Conservation (phyloP, 257 asterid genomes). For the Lycium ferocissimum region DNA sequence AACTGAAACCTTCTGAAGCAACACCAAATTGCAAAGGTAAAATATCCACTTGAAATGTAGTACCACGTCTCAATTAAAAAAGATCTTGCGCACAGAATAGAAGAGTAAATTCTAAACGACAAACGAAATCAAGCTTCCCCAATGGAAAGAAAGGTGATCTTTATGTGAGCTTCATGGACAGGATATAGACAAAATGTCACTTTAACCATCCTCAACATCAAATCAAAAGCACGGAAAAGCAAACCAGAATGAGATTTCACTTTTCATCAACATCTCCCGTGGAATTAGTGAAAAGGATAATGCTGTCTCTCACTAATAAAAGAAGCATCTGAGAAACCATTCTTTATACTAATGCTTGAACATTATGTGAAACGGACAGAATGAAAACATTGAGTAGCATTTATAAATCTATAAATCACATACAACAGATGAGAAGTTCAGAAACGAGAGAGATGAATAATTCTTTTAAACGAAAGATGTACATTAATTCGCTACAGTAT, state of each 20-base stretch:
- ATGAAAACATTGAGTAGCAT: neutral
- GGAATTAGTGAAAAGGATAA: conserved; percentile 19
- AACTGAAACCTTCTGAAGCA: conserved; percentile 63
- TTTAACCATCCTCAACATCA: conserved; percentile 14
- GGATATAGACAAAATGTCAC: neutral
- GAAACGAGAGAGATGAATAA: neutral
- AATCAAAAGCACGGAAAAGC: conserved; percentile 20
- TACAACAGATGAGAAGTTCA: neutral
- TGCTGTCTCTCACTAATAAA: conserved; percentile 7
- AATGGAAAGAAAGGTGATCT: neutral
- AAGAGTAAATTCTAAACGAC: neutral
- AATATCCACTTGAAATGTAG: conserved; percentile 20
- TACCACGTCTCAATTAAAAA: conserved; percentile 5
- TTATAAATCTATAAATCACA: neutral
- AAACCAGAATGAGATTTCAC: neutral
- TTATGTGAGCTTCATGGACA: conserved; percentile 2
- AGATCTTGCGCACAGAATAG: neutral
- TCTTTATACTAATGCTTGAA: neutral
- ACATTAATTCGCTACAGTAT: neutral
- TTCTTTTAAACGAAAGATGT: neutral
- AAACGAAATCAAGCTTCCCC: conserved; percentile 1
- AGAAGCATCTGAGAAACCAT: neutral
- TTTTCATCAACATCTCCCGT: conserved; percentile 6
- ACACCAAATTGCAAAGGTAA: conserved; percentile 37
- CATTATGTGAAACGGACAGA: neutral